Evolutionary conservation across 2,329 filamentous ascomycete species (phyloP).

Genomic region (Xenoacremonium recifei): DNA sequence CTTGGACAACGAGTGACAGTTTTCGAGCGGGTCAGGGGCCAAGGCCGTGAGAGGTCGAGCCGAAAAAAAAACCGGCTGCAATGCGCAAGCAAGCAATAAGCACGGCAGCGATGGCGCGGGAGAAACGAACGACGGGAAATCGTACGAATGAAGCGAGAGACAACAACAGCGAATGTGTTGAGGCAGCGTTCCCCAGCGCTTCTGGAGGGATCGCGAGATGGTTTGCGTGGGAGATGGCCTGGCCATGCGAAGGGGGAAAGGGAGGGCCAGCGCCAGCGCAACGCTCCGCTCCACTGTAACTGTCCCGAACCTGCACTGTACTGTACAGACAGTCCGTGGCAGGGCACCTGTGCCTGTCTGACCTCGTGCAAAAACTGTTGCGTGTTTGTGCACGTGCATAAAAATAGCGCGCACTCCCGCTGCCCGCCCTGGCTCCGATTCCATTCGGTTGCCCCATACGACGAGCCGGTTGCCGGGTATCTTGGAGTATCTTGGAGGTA

Average conservation of each 20-base stretch:
- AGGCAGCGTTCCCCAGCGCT: neutral
- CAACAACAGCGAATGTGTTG: neutral
- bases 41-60: neutral
- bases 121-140: too few relatives aligned
- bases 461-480: neutral
- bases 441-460: neutral
- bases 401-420: neutral
- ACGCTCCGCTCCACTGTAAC: too few relatives aligned
- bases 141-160: neutral
- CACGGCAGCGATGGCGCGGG: neutral
- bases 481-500: neutral
- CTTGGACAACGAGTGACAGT: constrained; percentile 19
- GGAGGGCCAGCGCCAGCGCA: neutral
- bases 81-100: neutral
- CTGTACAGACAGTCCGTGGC: too few relatives aligned
- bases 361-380: neutral
- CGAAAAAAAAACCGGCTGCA: neutral
- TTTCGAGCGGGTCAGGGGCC: constrained; percentile 1
- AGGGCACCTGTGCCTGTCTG: too few relatives aligned
- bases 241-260: neutral
- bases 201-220: neutral
- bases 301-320: too few relatives aligned
- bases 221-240: neutral
- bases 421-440: too few relatives aligned
- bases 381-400: neutral